Base-by-base conservation (phyloP, 2,329 filamentous ascomycete species). In the Madurella fahalii region DNA sequence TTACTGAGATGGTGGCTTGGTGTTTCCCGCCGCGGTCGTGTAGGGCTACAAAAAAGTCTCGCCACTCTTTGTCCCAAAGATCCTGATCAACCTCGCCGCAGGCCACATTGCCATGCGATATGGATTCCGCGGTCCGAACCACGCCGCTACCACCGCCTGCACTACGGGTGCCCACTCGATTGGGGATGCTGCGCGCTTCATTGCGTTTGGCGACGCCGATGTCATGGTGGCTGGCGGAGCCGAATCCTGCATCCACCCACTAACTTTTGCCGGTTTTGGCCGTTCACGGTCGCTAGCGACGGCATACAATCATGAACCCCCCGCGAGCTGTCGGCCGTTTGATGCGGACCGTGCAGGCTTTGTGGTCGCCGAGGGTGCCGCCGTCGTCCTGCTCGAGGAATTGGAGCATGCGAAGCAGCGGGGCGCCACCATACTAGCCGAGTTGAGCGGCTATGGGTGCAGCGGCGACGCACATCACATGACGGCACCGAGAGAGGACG, bases 191-290 rank as follows among this genome's bases (percentile, higher is more conserved):
- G 86, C 89, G n/a, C 84, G 93, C 16, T 90, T 96, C 68, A 93
- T 99, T 58, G 83, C 87, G n/a, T 86, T 85, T 66, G 92, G 91
- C 7, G 93, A 97, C 68, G 93, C 93, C 44, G 82, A 96, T 69
- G 87, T 97, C 52, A 97, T 99, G 91, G 74, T 99, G 9, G 91
- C 94, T n/a, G 94, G 94, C 41, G 93, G 93, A 30, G 84, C 93
- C 9, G 94, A 99, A 71, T 91, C 93, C 0, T 99, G 94, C 69
- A 93, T 99, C 53, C 93, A 99, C 67, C 94, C 94, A 9, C 78
- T 99, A 42, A 89, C 93, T 1, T 87, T 97, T 62, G 90, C 92
- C 7, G 94, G 93, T 7, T 99, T 99, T 66, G 87, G 90, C 20
- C 82, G 91, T 58, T 90, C 92, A 1, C 83, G 93, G 56, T 96